Percentiles rank a stretch among this genome's conserved stretches.
Conservation (phyloP, 345 rosid genomes). For the Noccaea bulbosa region DNA sequence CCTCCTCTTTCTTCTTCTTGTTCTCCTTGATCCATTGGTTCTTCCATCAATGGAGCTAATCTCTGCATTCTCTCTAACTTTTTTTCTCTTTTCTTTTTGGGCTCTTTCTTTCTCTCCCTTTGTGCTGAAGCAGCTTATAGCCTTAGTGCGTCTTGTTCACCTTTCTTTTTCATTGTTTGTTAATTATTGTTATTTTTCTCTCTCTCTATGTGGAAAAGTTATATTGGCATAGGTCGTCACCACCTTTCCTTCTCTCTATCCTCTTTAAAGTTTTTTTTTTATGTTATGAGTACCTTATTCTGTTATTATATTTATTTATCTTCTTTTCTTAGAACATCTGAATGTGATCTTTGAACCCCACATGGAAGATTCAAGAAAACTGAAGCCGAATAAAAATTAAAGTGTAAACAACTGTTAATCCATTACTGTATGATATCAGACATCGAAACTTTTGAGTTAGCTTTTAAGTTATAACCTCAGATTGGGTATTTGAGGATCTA, state of each 20-base stretch:
- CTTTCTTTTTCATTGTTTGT: constrained; percentile 50
- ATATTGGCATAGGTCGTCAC: constrained; percentile 40
- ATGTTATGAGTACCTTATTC: background rate
- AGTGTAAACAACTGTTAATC: constrained; percentile 14
- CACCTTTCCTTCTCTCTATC: constrained; percentile 23
- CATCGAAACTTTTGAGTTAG: constrained; percentile 26
- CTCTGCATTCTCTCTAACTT: constrained; percentile 52
- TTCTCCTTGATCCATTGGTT: constrained; percentile 61
- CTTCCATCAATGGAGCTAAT: constrained; percentile 83
- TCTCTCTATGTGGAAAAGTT: constrained; percentile 32
- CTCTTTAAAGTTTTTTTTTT: constrained; percentile 11
- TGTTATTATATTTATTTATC: background rate
- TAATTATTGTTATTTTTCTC: constrained; percentile 40
- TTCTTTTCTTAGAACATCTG: constrained; percentile 8
- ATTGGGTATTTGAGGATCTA: background rate
- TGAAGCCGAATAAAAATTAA: constrained; percentile 7
- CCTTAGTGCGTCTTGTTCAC: constrained; percentile 47
- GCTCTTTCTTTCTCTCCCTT: constrained; percentile 34
- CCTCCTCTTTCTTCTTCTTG: constrained; percentile 34
- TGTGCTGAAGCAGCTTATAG: constrained; percentile 43
- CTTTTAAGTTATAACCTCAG: constrained; percentile 2
- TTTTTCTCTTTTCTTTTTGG: background rate
- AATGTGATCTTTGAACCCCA: constrained; percentile 32
- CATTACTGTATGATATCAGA: constrained; percentile 1
- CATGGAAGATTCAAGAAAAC: constrained; percentile 31